Percentiles rank a stretch among this genome's conserved stretches.
Conservation (phyloP, 2,329 filamentous ascomycete genomes). For the Exophiala aquamarina region DNA sequence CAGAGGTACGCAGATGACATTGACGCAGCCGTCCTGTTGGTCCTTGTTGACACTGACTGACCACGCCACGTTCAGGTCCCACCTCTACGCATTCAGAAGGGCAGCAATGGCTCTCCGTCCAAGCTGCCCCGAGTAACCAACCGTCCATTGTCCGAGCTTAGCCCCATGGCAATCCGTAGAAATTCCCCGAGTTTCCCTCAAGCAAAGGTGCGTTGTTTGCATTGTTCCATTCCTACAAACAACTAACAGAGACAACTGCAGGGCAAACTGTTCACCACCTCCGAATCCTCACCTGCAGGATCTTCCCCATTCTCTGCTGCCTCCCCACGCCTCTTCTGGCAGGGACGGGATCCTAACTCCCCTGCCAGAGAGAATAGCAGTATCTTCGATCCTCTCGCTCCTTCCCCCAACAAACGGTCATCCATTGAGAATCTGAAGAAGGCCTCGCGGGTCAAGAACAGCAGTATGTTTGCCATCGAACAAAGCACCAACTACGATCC, state of each 20-base stretch:
- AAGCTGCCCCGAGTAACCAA: slow-evolving; percentile 62
- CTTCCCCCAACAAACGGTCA: slow-evolving; percentile 74
- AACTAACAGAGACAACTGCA: slow-evolving; percentile 16
- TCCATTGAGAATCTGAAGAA: slow-evolving; percentile 95
- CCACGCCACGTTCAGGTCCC: slow-evolving; percentile 26
- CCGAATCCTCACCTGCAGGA: slow-evolving; percentile 79
- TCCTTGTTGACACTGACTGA: slow-evolving; percentile 14
- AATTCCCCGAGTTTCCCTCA: slow-evolving; percentile 94
- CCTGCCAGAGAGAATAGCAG: slow-evolving; percentile 71
- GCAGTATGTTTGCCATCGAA: slow-evolving; percentile 92
- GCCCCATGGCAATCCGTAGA: slow-evolving; percentile 77
- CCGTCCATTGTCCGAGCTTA: slow-evolving; percentile 84
- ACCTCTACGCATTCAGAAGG: slow-evolving; percentile 35
- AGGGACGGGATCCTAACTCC: slow-evolving; percentile 68
- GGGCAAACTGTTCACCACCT: slow-evolving; percentile 54
- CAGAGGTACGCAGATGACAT: slow-evolving; percentile 25
- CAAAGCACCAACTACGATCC: slow-evolving; percentile 92
- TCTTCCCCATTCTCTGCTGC: slow-evolving; percentile 67
- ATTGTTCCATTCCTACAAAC: slow-evolving; percentile 1
- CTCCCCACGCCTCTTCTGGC: slow-evolving; percentile 90
- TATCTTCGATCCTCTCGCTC: slow-evolving; percentile 57
- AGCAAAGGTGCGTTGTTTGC: slow-evolving; percentile 59
- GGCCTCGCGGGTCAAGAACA: slow-evolving; percentile 95
- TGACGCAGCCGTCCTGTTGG: background rate
- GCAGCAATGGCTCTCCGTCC: slow-evolving; percentile 51